Evolutionary conservation across 192 early-diverging fungal species (phyloP).

Genomic region (Podila clonocystis): DNA sequence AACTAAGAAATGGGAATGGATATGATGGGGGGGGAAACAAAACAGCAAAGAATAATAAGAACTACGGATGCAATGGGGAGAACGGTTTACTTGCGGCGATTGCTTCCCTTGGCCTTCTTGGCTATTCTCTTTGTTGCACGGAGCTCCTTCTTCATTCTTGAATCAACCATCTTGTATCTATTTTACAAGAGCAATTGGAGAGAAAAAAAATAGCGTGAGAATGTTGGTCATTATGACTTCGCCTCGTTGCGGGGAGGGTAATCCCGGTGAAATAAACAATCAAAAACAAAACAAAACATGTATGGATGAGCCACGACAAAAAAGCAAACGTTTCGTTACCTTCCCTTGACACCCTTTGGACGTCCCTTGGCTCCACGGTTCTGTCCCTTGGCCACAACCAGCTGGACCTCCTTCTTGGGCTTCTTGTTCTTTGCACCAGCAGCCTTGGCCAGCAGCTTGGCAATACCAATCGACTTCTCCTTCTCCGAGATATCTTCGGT

Average conservation of each 20-base stretch:
- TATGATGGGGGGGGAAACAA: neutral
- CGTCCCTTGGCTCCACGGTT: conserved; percentile 90
- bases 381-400: conserved; percentile 91
- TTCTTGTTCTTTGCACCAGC: conserved; percentile 78
- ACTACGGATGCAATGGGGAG: neutral
- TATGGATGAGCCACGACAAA: neutral
- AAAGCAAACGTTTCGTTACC: conserved; percentile 59
- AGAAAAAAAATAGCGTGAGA: conserved; percentile 2
- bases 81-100: conserved; percentile 51
- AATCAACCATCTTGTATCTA: conserved; percentile 92
- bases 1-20: conserved; percentile 3
- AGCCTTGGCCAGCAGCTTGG: conserved; percentile 83
- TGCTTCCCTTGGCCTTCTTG: conserved; percentile 68
- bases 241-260: too few relatives aligned
- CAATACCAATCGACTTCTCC: conserved; percentile 84
- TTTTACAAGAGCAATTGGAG: neutral
- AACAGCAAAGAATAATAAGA: neutral
- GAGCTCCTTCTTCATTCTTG: conserved; percentile 96
- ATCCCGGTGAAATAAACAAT: conserved; percentile 2
- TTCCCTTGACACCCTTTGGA: conserved; percentile 97
- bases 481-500: conserved; percentile 91
- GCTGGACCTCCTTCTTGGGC: conserved; percentile 77
- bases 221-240: neutral
- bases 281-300: neutral
- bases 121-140: conserved; percentile 81